phyloP scores from a whole-genome alignment of 805 yeast genomes.

The Cyberlindnera maclurae region DNA sequence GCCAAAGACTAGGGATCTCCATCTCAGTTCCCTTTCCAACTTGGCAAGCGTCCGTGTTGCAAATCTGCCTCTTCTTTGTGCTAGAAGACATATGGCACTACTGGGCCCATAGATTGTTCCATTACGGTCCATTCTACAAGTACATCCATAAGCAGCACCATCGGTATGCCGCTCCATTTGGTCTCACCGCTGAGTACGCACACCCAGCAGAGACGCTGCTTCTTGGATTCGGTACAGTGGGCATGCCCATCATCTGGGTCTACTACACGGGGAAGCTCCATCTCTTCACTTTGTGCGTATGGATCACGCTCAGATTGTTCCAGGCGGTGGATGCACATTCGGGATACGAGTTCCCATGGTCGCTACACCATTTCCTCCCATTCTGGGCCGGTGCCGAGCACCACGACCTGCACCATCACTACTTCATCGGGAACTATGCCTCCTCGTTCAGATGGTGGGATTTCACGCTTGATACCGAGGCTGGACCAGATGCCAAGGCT shows the following conservation, averaged over 20 bases:
- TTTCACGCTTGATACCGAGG: slow-evolving; percentile 78
- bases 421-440: slow-evolving; percentile 92
- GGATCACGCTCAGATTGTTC: slow-evolving; percentile 84
- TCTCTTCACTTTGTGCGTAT: slow-evolving; percentile 77
- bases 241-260: slow-evolving; percentile 84
- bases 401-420: slow-evolving; percentile 95
- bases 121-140: slow-evolving; percentile 83
- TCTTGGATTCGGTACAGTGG: slow-evolving; percentile 93
- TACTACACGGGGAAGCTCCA: slow-evolving; percentile 72
- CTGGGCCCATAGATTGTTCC: slow-evolving; percentile 89
- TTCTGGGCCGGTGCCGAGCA: slow-evolving; percentile 99
- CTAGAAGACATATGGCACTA: slow-evolving; percentile 96
- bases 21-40: slow-evolving; percentile 83
- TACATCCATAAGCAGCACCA: slow-evolving; percentile 96
- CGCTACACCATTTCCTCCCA: slow-evolving; percentile 85
- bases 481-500: slow-evolving; percentile 73
- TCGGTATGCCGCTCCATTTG: slow-evolving; percentile 96
- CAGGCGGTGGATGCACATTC: slow-evolving; percentile 98
- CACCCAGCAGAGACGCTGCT: slow-evolving; percentile 91
- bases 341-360: slow-evolving; percentile 97
- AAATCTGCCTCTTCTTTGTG: slow-evolving; percentile 71
- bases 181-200: slow-evolving; percentile 95
- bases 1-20: slow-evolving; percentile 71
- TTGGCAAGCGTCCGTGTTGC: slow-evolving; percentile 47
- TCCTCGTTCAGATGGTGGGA: slow-evolving; percentile 97